Evolutionary conservation across 1,284 basidiomycete species (phyloP).

Genomic region (Bothia castanella): DNA sequence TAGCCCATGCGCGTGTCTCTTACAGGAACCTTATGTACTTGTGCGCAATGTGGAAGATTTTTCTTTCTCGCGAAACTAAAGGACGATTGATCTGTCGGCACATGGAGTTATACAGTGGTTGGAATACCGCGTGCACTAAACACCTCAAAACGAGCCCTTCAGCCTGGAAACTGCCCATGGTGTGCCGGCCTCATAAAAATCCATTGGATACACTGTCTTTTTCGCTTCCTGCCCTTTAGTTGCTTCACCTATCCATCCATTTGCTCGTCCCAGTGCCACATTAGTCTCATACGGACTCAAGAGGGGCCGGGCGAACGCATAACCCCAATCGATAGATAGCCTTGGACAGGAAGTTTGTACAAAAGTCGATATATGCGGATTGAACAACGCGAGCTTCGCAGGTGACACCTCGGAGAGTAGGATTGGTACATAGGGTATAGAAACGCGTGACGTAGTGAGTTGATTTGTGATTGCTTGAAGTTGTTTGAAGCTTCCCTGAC

Average conservation of each 20-base stretch:
- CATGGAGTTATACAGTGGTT: too few species aligned
- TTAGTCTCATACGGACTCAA: conserved; percentile 94
- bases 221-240: conserved; percentile 30
- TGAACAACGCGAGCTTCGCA: conserved; percentile 85
- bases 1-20: neutral
- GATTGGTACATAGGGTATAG: conserved; percentile 83
- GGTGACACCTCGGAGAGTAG: conserved; percentile 95
- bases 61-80: too few species aligned
- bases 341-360: conserved; percentile 96
- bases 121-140: neutral
- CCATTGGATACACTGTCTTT: conserved; percentile 82
- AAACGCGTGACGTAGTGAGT: conserved; percentile 47
- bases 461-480: conserved; percentile 81
- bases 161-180: conserved; percentile 65
- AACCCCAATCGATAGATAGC: conserved; percentile 97
- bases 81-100: too few species aligned
- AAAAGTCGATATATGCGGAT: conserved; percentile 78
- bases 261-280: conserved; percentile 74
- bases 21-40: neutral
- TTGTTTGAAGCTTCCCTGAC: conserved; percentile 91
- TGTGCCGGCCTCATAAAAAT: conserved; percentile 85
- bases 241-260: conserved; percentile 57
- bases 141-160: conserved; percentile 34
- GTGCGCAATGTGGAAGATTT: too few species aligned
- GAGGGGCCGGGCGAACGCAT: conserved; percentile 87